These are phyloP conservation scores for Schizosaccharomyces osmophilus DNA, from an alignment of 805 yeast genomes.

Conservation along the genomic window DNA sequence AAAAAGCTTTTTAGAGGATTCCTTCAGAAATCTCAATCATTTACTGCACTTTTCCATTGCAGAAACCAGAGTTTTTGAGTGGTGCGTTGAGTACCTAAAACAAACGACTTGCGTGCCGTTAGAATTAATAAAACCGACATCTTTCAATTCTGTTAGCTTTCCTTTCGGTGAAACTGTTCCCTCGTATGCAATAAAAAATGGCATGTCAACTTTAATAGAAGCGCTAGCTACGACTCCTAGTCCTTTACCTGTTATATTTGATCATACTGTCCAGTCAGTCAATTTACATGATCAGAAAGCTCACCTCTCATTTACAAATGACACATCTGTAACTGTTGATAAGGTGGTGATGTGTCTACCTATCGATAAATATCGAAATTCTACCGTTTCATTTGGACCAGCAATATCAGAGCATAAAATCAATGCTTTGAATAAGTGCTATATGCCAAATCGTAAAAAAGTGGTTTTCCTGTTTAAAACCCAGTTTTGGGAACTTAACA, in stretches of 20 bases:
- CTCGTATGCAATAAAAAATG: neutral
- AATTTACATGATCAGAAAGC: neutral
- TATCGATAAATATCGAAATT: conserved; percentile 18
- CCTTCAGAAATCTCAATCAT: neutral
- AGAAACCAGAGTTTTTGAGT: neutral
- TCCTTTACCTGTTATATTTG: neutral
- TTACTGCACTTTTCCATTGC: neutral
- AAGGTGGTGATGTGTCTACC: conserved; percentile 19
- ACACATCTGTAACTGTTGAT: conserved; percentile 19
- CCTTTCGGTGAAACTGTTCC: neutral
- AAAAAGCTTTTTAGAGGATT: neutral
- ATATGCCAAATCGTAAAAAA: conserved; percentile 19
- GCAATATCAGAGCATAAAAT: conserved; percentile 19
- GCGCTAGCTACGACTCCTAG: neutral
- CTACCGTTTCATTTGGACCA: conserved; percentile 18
- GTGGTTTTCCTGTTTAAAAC: conserved; percentile 16
- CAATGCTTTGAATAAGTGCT: conserved; percentile 18
- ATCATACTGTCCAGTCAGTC: neutral
- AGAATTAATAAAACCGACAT: neutral
- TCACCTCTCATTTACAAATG: conserved; percentile 5
- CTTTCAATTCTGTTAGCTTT: too few relatives aligned
- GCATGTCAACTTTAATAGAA: neutral
- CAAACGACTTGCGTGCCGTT: neutral
- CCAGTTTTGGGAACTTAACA: conserved; percentile 17
- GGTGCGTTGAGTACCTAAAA: neutral